Evolutionary conservation across 192 early-diverging fungal species (phyloP).

Genomic region (Chytriomyces hyalinus): DNA sequence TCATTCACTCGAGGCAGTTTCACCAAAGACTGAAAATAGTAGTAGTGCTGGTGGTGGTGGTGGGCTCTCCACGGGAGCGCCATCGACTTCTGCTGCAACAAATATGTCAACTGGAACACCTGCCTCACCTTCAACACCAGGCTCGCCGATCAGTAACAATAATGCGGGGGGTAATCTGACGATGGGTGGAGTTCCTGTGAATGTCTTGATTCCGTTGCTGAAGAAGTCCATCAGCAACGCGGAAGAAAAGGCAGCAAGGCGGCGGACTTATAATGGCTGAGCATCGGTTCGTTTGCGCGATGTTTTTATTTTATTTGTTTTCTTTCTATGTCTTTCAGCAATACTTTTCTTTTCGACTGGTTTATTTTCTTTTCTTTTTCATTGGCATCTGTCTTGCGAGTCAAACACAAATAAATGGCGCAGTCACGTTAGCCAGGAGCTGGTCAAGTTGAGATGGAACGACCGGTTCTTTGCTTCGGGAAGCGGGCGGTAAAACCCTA

Average conservation of each 20-base stretch:
- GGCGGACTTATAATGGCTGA: conserved; percentile 18
- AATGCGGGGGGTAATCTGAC: conserved; percentile 33
- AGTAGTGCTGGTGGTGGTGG: neutral
- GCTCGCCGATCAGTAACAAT: conserved; percentile 6
- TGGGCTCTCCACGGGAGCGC: neutral
- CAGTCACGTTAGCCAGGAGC: conserved; percentile 42
- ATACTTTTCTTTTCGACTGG: too few relatives aligned
- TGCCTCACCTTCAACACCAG: conserved; percentile 31
- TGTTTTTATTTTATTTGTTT: neutral
- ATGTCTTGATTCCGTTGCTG: conserved; percentile 48
- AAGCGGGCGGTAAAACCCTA: conserved; percentile 50
- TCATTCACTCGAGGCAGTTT: neutral
- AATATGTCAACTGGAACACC: conserved; percentile 2
- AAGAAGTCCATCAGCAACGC: conserved; percentile 40
- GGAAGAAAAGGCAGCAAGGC: conserved; percentile 22
- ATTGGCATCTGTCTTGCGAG: too few relatives aligned
- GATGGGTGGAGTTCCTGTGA: conserved; percentile 52
- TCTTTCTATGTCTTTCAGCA: neutral
- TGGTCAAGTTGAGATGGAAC: conserved; percentile 49
- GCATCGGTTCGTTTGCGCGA: neutral
- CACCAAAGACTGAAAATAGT: neutral
- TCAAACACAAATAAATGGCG: too few relatives aligned
- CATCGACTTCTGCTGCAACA: neutral
- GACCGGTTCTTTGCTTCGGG: conserved; percentile 29
- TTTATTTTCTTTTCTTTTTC: too few relatives aligned